These are phyloP conservation scores for Leccinum pallidistipes DNA, from an alignment of 1,284 basidiomycete genomes.

Conservation along the genomic window DNA sequence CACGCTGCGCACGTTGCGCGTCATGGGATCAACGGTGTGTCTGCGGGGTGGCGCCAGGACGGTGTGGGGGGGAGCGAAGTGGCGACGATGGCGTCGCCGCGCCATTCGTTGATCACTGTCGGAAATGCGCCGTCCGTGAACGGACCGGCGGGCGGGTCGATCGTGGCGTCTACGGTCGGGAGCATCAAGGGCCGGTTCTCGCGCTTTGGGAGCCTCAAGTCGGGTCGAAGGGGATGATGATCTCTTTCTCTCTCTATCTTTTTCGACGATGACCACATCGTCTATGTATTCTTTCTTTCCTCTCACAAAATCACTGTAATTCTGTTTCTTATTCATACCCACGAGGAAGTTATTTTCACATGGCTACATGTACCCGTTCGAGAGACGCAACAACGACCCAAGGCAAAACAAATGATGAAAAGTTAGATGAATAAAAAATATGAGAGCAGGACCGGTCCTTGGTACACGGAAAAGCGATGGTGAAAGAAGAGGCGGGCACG, in stretches of 20 bases:
- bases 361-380: constrained; percentile 23
- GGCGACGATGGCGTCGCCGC: constrained; percentile 58
- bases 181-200: constrained; percentile 67
- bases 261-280: background rate
- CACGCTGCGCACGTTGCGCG: constrained; percentile 76
- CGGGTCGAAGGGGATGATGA: constrained; percentile 51
- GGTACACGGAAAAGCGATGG: constrained; percentile 1
- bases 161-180: constrained; percentile 52
- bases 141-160: constrained; percentile 49
- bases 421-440: constrained; percentile 3
- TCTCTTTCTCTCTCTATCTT: background rate
- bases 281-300: background rate
- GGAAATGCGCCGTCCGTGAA: constrained; percentile 44
- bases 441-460: background rate
- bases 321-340: constrained; percentile 24
- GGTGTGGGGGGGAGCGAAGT: constrained; percentile 49
- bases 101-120: constrained; percentile 70
- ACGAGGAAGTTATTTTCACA: constrained; percentile 8
- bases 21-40: constrained; percentile 77
- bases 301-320: background rate
- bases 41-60: constrained; percentile 71
- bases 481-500: background rate
- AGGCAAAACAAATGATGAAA: background rate
- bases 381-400: constrained; percentile 6
- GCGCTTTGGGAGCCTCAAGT: constrained; percentile 69